Evolutionary conservation across 2,329 filamentous ascomycete species (phyloP).

Genomic region (Neopestalotiopsis rosae): DNA sequence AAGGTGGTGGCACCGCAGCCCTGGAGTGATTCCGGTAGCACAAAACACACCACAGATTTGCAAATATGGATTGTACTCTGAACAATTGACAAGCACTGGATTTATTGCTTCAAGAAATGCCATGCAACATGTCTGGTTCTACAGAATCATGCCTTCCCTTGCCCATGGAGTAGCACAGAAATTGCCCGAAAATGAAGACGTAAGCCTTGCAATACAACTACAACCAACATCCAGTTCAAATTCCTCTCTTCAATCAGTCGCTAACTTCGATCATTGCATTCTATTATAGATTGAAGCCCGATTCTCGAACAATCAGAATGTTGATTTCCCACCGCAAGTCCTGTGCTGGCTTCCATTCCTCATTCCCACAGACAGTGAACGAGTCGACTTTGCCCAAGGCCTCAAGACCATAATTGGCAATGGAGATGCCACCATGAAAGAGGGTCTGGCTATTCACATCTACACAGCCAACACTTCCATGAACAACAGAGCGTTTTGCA

Average conservation of each 20-base stretch:
- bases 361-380: conserved; percentile 31
- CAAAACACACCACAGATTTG: conserved; percentile 33
- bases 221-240: background rate
- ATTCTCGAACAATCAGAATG: conserved; percentile 45
- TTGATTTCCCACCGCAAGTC: conserved; percentile 44
- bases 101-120: conserved; percentile 31
- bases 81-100: conserved; percentile 35
- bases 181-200: conserved; percentile 21
- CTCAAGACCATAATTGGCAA: conserved; percentile 54
- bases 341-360: conserved; percentile 47
- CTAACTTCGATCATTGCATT: background rate
- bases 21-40: conserved; percentile 19
- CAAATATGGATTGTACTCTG: conserved; percentile 35
- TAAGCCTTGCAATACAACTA: background rate
- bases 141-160: conserved; percentile 36
- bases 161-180: conserved; percentile 25
- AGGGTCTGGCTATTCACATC: conserved; percentile 54
- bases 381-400: conserved; percentile 52
- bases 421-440: conserved; percentile 54
- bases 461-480: conserved; percentile 54
- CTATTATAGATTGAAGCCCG: conserved; percentile 31
- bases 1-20: background rate
- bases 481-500: conserved; percentile 50
- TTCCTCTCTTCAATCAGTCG: background rate
- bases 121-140: conserved; percentile 36